Evolutionary conservation across 2,329 filamentous ascomycete species (phyloP), one percentile per base, ranked within the genome.

Genomic region (Chrysoporthe cubensis): DNA sequence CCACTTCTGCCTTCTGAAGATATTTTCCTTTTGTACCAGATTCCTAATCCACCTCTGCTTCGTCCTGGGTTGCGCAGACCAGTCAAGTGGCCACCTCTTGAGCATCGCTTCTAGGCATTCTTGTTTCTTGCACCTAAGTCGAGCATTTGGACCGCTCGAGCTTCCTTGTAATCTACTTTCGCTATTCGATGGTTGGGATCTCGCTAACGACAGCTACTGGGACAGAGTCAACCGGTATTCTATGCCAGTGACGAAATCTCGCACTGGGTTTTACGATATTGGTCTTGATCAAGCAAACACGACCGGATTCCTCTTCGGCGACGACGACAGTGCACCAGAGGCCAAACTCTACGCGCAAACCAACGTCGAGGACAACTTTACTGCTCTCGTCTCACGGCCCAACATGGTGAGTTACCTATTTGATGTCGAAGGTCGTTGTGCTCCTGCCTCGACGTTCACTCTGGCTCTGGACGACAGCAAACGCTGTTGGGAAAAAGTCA

Each of bases 221-320:
- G 46, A 60, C 73, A 96, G 93, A 72, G 85, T 90, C 69, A 96
- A 97, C 78, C 91, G 95, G 71, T 97, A 97, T 79, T 97, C 95
- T 4, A 94, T 97, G 91, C 95, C 95, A 43, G 91, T 95, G 63
- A 93, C 91, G 60, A 86, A 87, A 69, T 88, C 89, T 72, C 87
- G 90, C 72, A 88, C 85, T 72, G 87, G 90, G 71, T 81, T 89
- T 73, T 89, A 91, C 75, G 89, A 90, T 72, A 85, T 89, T 73
- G 87, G 87, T 50, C 82, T 97, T 67, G 94, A 96, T 70, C 90
- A 92, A 72, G 93, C 93, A 75, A 94, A 96, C 80, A 94, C 92
- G 14, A 88, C 93, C 37, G 90, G 91, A 66, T 97, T 96, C 75
- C 84, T 97, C 48, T 97, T 97, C 76, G 91, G 91, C 69, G 91